A percentile compares a stretch with the other conserved stretches of the same genome.
Conservation (phyloP, 2,329 filamentous ascomycete species). For the Botrytis hyacinthi region DNA sequence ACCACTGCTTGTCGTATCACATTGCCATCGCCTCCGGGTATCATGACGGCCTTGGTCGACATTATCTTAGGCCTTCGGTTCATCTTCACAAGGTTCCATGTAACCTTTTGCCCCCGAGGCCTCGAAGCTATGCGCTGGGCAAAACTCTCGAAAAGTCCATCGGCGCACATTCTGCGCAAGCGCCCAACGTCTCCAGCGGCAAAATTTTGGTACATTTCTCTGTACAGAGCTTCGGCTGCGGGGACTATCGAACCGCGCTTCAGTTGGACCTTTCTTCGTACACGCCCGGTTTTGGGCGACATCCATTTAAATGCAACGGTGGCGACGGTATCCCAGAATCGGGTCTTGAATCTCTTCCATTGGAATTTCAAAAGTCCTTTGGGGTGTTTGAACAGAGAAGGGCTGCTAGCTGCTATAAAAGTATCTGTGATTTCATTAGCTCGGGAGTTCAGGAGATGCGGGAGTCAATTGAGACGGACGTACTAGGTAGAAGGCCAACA, state of each 20-base stretch:
- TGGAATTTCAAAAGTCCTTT: slow-evolving; percentile 34
- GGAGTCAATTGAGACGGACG: slow-evolving; percentile 4
- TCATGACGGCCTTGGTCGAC: slow-evolving; percentile 52
- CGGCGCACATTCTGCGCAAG: slow-evolving; percentile 54
- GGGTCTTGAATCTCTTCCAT: slow-evolving; percentile 31
- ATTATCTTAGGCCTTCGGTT: slow-evolving; percentile 41
- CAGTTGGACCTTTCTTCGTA: slow-evolving; percentile 40
- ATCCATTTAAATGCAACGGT: slow-evolving; percentile 27
- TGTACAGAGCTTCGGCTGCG: slow-evolving; percentile 58
- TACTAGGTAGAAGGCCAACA: slow-evolving; percentile 34
- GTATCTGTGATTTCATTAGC: slow-evolving; percentile 35
- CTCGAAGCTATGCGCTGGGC: slow-evolving; percentile 53
- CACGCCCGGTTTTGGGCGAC: slow-evolving; percentile 22
- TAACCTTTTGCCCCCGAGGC: slow-evolving; percentile 44
- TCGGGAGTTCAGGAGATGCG: neutral
- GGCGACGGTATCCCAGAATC: slow-evolving; percentile 30
- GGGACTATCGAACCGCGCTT: slow-evolving; percentile 46
- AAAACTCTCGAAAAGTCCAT: slow-evolving; percentile 52
- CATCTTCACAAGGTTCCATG: slow-evolving; percentile 57
- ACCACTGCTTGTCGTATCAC: slow-evolving; percentile 60
- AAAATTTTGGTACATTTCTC: slow-evolving; percentile 59
- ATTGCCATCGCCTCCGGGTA: slow-evolving; percentile 45
- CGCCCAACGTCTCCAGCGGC: slow-evolving; percentile 55
- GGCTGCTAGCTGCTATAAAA: slow-evolving; percentile 39
- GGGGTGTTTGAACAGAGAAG: slow-evolving; percentile 35